Percentiles rank a stretch among this genome's conserved stretches.
These are phyloP conservation scores for Pestalotiopsis sp. DNA, from an alignment of 2,329 filamentous ascomycete genomes.

Conservation along the genomic window DNA sequence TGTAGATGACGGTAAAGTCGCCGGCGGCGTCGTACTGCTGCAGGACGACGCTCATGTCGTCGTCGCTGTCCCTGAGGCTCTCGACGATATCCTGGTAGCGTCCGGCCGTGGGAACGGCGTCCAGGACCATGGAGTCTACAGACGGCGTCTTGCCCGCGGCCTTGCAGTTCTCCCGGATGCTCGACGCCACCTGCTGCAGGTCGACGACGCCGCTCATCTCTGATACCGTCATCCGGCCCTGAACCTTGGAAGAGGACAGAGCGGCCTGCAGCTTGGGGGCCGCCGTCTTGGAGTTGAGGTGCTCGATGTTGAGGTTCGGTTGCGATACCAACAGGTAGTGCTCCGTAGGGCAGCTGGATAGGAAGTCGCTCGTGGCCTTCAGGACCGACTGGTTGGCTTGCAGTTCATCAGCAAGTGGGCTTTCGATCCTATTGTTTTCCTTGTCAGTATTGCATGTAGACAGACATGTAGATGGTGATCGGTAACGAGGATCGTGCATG, in stretches of 20 bases:
- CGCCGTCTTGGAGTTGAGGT: slow-evolving; percentile 58
- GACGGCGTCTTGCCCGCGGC: slow-evolving; percentile 38
- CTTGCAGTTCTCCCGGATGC: slow-evolving; percentile 51
- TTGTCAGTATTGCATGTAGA: slow-evolving; percentile 17
- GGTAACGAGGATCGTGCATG: slow-evolving; percentile 9
- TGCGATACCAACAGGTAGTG: slow-evolving; percentile 81
- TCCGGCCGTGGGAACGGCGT: slow-evolving; percentile 39
- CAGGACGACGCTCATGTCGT: slow-evolving; percentile 54
- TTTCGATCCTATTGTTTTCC: not conserved
- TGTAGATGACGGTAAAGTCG: slow-evolving; percentile 77
- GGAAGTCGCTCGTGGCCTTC: slow-evolving; percentile 48
- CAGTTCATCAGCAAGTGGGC: slow-evolving; percentile 35
- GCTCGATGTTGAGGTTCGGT: slow-evolving; percentile 70
- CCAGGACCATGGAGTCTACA: slow-evolving; percentile 45
- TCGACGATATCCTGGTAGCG: slow-evolving; percentile 44
- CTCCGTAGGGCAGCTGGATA: slow-evolving; percentile 72
- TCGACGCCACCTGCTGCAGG: slow-evolving; percentile 41
- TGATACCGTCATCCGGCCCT: slow-evolving; percentile 50
- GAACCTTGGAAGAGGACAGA: slow-evolving; percentile 36
- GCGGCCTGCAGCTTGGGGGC: slow-evolving; percentile 54
- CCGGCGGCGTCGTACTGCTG: slow-evolving; percentile 39
- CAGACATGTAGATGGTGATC: not conserved
- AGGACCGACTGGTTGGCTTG: slow-evolving; percentile 52
- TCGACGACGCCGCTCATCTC: slow-evolving; percentile 59
- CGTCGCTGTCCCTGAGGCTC: slow-evolving; percentile 50